Conservation (phyloP, 768 basidiomycete species). For the Sutorius australiensis region DNA sequence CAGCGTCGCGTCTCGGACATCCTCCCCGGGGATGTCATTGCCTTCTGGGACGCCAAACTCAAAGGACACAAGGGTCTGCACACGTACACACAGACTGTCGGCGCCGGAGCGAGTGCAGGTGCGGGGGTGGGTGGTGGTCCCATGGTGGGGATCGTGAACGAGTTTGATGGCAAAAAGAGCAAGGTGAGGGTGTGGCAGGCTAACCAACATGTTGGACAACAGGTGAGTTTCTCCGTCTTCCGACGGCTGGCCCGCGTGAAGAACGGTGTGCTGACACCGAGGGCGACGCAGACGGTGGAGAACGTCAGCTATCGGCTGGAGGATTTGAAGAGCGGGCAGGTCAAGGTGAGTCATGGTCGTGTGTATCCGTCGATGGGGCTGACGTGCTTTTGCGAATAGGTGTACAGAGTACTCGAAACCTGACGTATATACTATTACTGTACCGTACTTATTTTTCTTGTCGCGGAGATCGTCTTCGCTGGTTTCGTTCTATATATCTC, state of each 20-base stretch:
- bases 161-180: conserved; percentile 83
- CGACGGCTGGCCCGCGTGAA: conserved; percentile 26
- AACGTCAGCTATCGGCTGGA: conserved; percentile 83
- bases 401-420: conserved; percentile 39
- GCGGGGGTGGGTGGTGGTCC: conserved; percentile 36
- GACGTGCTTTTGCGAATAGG: conserved; percentile 22
- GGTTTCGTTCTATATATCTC: not conserved
- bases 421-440: conserved; percentile 17
- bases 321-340: conserved; percentile 79
- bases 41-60: conserved; percentile 70
- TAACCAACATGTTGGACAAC: conserved; percentile 79
- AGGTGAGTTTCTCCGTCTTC: conserved; percentile 47
- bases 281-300: conserved; percentile 56
- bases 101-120: conserved; percentile 41
- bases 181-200: conserved; percentile 86
- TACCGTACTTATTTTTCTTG: not conserved
- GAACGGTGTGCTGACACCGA: conserved; percentile 35
- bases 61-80: conserved; percentile 79
- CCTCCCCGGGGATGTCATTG: conserved; percentile 81
- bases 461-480: not conserved
- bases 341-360: conserved; percentile 51
- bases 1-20: conserved; percentile 75
- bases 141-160: conserved; percentile 70
- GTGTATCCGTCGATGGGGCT: not conserved
- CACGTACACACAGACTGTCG: conserved; percentile 55